Evolutionary conservation across 441 rosid species (phyloP), one percentile per base, ranked within the genome.

Genomic region (Pelargonium citronellum): DNA sequence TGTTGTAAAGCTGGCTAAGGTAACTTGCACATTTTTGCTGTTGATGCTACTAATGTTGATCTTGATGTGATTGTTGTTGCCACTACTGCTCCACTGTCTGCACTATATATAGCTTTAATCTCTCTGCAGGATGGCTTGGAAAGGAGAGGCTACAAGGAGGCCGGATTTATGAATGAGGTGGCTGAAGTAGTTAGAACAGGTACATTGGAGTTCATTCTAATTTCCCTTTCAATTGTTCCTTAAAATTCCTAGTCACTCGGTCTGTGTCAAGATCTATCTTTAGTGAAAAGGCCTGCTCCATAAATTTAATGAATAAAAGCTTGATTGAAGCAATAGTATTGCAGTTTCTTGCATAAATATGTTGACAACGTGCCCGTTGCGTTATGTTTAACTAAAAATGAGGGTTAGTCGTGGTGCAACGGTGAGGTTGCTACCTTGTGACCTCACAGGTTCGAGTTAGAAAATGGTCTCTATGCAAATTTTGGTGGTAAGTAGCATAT

Each of bases 71-170:
- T 69, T 30, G 13, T 22, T 43, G 63, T 37, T 67, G 19, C 34
- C 66, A 43, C 22, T 69, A 43, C 22, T 66, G 24, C 34, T 67
- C 46, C 30, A 67, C 37, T 41, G 41, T 5, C 69, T 13, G 16
- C 69, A 17, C 15, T 62, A 70, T 51, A 8, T 63, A 70, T 41
- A 8, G 17, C 17, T 66, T 16, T 64, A 7, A 27, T 44, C 77
- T 47, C 73, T 71, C 69, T 80, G 73, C 84, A 95, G 99, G 98
- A 86, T 75, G 99, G 99, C 74, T 78, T 95, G 79, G 97, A 95
- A 82, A 88, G 96, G 44, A 83, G 99, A 83, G 99, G 98, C 49
- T 95, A 69, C 73, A 95, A 95, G 87, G 99, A 95, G 85, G 73
- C 85, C 0, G 92, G 95, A 5, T 92, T 95, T 87, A 83, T 95